A percentile compares a stretch with the other conserved stretches of the same genome.
These are phyloP conservation scores for Phytophthora cryptogea DNA, from an alignment of 352 stramenopile genomes.

Conservation along the genomic window DNA sequence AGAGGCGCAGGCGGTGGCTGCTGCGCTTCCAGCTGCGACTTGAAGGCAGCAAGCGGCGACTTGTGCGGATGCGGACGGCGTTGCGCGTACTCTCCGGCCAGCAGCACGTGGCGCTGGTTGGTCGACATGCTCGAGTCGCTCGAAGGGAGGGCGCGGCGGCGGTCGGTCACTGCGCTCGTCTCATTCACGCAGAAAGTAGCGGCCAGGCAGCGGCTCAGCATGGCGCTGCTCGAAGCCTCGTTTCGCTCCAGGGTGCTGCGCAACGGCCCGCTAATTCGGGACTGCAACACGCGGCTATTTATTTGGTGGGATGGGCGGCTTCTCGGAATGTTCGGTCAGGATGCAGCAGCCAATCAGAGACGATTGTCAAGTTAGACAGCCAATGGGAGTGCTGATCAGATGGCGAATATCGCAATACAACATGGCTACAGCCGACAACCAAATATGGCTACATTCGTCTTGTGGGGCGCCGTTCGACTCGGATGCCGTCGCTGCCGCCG, in stretches of 20 bases:
- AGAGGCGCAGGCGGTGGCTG: conserved; percentile 7
- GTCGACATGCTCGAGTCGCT: conserved; percentile 26
- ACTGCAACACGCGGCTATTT: conserved; percentile 16
- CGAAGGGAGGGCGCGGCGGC: conserved; percentile 20
- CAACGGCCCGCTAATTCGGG: conserved; percentile 36
- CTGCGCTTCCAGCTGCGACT: conserved; percentile 29
- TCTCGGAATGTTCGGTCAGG: background rate
- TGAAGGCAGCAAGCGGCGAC: conserved; percentile 30
- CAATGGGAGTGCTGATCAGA: background rate
- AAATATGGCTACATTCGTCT: conserved; percentile 2
- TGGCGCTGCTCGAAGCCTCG: conserved; percentile 20
- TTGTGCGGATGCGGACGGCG: conserved; percentile 28
- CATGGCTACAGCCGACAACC: conserved; percentile 3
- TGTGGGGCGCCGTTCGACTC: background rate
- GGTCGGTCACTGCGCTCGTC: conserved; percentile 28
- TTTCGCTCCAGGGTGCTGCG: conserved; percentile 36
- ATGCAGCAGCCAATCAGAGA: background rate
- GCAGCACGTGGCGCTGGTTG: conserved; percentile 38
- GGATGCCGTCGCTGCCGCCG: conserved; percentile 1
- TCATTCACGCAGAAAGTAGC: conserved; percentile 41
- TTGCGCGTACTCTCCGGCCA: conserved; percentile 42
- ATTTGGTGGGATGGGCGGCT: conserved; percentile 14
- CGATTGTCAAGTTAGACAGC: background rate
- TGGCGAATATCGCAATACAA: background rate
- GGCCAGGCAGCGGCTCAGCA: conserved; percentile 37